Percentiles rank a stretch among this genome's conserved stretches.
These are phyloP conservation scores for Chrysoporthe puriensis DNA, from an alignment of 2,329 filamentous ascomycete genomes.

Conservation along the genomic window DNA sequence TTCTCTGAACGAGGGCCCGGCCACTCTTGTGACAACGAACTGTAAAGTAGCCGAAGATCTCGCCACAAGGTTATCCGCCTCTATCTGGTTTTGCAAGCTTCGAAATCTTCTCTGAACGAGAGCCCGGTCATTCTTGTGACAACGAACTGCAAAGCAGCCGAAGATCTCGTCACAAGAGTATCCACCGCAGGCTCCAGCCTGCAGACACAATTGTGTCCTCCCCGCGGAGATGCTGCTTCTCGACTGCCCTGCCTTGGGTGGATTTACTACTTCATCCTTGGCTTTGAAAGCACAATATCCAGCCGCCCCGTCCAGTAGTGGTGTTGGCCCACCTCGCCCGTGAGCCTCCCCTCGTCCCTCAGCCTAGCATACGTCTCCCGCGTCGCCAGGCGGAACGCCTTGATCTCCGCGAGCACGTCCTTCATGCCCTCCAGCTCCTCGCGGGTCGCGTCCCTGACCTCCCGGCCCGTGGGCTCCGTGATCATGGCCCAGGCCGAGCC, in stretches of 20 bases:
- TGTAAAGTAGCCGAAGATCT: no score
- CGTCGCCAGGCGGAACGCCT: conserved; percentile 42
- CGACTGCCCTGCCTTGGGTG: not conserved
- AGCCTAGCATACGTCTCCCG: conserved; percentile 36
- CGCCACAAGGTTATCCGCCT: not conserved
- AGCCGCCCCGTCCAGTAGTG: conserved; percentile 45
- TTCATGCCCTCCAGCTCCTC: conserved; percentile 43
- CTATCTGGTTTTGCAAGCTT: conserved; percentile 11
- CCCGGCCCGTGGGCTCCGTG: conserved; percentile 39
- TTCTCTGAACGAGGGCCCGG: no score
- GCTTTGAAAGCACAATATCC: conserved; percentile 36
- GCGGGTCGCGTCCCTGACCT: conserved; percentile 35
- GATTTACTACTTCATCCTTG: not conserved
- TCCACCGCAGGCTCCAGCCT: not conserved
- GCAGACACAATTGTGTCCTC: not conserved
- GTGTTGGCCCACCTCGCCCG: conserved; percentile 33
- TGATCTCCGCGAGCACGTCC: conserved; percentile 49
- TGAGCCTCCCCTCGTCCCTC: conserved; percentile 21
- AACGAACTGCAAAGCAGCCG: conserved; percentile 18
- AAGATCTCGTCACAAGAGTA: conserved; percentile 32
- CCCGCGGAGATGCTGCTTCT: not conserved
- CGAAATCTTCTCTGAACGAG: conserved; percentile 14
- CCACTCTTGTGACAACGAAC: no score
- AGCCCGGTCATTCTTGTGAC: conserved; percentile 17
- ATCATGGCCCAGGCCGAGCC: conserved; percentile 57